phyloP scores from a whole-genome alignment of 345 rosid species.

The Sonneratia caseolaris region DNA sequence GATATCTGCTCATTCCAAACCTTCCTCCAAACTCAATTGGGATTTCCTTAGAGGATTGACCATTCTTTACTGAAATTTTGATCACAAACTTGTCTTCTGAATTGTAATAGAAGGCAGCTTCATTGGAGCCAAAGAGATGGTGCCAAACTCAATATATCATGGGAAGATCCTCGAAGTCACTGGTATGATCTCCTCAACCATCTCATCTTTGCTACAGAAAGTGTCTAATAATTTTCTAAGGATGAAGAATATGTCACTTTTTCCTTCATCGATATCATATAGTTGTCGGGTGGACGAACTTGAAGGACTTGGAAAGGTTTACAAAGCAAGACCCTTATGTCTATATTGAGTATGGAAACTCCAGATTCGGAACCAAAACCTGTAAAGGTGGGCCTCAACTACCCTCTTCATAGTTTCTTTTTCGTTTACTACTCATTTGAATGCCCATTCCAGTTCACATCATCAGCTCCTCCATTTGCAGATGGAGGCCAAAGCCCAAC shows the following conservation, averaged over 20 bases:
- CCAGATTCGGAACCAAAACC: conserved; percentile 6
- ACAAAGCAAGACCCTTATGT: conserved; percentile 64
- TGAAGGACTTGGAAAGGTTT: conserved; percentile 67
- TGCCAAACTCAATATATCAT: no score
- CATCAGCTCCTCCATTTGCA: conserved; percentile 6
- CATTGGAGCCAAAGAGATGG: no score
- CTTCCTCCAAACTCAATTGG: no score
- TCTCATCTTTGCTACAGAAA: background rate
- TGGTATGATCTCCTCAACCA: background rate
- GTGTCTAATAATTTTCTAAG: background rate
- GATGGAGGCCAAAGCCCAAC: conserved; percentile 72
- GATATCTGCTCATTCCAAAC: no score
- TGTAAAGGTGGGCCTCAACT: conserved; percentile 2
- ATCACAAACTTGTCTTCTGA: no score
- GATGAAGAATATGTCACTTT: background rate
- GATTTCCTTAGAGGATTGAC: no score
- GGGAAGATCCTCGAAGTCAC: background rate
- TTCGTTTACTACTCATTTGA: background rate
- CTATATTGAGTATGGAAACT: conserved; percentile 22
- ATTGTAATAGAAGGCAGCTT: no score
- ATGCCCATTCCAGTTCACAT: background rate
- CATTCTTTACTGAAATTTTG: no score
- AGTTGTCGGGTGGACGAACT: conserved; percentile 17
- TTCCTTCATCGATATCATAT: background rate
- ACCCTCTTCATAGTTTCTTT: background rate